These are phyloP conservation scores for Strobilomyces echinocephalus DNA, from an alignment of 768 basidiomycete genomes.

Conservation along the genomic window DNA sequence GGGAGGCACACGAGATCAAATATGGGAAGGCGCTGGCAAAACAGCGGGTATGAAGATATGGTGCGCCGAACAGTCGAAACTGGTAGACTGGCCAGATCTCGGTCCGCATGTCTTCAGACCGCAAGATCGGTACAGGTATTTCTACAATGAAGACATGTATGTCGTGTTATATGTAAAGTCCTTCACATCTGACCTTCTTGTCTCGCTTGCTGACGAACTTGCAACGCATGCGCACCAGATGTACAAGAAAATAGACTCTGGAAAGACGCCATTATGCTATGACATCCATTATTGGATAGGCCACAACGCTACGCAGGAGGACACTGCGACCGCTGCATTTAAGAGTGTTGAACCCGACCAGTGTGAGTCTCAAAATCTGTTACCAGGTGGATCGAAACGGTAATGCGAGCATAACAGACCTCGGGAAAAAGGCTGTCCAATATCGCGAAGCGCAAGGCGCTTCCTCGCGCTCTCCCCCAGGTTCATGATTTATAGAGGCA, in stretches of 20 bases:
- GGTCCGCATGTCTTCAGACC: slow-evolving; percentile 1
- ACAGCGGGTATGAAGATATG: slow-evolving; percentile 47
- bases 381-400: not conserved
- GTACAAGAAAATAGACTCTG: slow-evolving; percentile 46
- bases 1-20: slow-evolving; percentile 42
- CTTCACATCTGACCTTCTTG: not conserved
- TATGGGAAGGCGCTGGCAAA: slow-evolving; percentile 47
- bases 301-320: slow-evolving; percentile 53
- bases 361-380: slow-evolving; percentile 9
- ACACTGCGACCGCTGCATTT: slow-evolving; percentile 58
- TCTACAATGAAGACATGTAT: slow-evolving; percentile 65
- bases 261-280: slow-evolving; percentile 39
- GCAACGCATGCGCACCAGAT: slow-evolving; percentile 37
- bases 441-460: slow-evolving; percentile 55
- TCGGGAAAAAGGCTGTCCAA: slow-evolving; percentile 53
- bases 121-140: slow-evolving; percentile 42
- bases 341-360: slow-evolving; percentile 67
- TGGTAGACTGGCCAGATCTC: slow-evolving; percentile 30
- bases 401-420: slow-evolving; percentile 6
- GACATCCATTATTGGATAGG: slow-evolving; percentile 65
- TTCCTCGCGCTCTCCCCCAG: slow-evolving; percentile 49
- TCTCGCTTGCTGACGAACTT: not conserved
- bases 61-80: slow-evolving; percentile 54
- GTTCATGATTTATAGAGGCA: slow-evolving; percentile 37
- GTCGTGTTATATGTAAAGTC: slow-evolving; percentile 53